These are phyloP conservation scores for Exophiala alcalophila DNA, from an alignment of 2,329 filamentous ascomycete genomes.

Conservation along the genomic window DNA sequence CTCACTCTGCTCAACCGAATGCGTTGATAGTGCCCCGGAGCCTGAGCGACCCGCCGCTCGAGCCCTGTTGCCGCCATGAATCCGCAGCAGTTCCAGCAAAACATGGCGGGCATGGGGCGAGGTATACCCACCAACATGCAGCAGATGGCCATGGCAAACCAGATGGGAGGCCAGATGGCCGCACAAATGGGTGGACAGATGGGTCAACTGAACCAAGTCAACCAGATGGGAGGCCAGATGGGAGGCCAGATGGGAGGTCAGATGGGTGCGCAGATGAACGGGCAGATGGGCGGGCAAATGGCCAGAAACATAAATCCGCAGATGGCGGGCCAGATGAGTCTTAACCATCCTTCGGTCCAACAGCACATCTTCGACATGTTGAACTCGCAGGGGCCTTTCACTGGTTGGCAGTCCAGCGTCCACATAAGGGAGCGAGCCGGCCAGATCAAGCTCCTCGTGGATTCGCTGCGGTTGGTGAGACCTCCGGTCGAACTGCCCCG, in stretches of 20 bases:
- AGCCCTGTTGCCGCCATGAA: constrained; percentile 16
- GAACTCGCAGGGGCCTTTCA: constrained; percentile 42
- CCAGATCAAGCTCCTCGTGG: constrained; percentile 47
- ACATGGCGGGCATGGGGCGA: constrained; percentile 29
- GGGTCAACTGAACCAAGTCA: constrained; percentile 15
- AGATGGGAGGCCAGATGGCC: constrained; percentile 21
- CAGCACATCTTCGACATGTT: constrained; percentile 41
- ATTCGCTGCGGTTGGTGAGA: constrained; percentile 46
- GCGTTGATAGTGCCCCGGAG: constrained; percentile 5
- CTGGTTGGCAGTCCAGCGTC: constrained; percentile 46
- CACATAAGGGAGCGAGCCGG: constrained; percentile 39
- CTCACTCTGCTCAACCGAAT: constrained; percentile 8
- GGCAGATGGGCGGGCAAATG: constrained; percentile 18
- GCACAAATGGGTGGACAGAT: constrained; percentile 26
- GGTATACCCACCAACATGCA: constrained; percentile 30
- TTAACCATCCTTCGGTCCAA: constrained; percentile 25
- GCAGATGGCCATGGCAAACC: constrained; percentile 26
- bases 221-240: constrained; percentile 18
- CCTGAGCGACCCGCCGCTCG: constrained; percentile 18
- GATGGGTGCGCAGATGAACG: background rate
- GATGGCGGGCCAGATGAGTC: constrained; percentile 22
- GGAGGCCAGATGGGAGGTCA: constrained; percentile 7
- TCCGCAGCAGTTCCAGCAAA: constrained; percentile 30
- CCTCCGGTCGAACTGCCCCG: constrained; percentile 40
- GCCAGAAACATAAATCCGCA: constrained; percentile 19